A percentile compares a stretch with the other conserved stretches of the same genome.
These are phyloP conservation scores for Pythium brachiatum DNA, from an alignment of 352 stramenopile genomes.

Conservation along the genomic window DNA sequence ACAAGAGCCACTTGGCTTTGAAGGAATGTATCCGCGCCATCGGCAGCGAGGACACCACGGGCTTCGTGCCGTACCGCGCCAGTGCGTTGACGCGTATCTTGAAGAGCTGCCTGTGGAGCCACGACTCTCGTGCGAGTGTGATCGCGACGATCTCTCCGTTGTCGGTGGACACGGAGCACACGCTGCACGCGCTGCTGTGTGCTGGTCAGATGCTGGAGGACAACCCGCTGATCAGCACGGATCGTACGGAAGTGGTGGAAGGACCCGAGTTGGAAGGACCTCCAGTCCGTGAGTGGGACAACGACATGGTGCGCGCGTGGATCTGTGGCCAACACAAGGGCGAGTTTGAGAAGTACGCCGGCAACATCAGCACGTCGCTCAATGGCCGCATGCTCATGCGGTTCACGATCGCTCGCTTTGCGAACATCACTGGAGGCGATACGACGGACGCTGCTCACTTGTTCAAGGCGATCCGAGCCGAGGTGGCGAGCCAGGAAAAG, in stretches of 20 bases:
- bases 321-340: slow-evolving; percentile 45
- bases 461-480: slow-evolving; percentile 56
- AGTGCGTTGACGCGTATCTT: slow-evolving; percentile 76
- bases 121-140: slow-evolving; percentile 59
- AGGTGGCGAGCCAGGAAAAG: slow-evolving; percentile 54
- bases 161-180: slow-evolving; percentile 76
- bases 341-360: slow-evolving; percentile 47
- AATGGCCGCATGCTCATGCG: slow-evolving; percentile 60
- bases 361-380: slow-evolving; percentile 42
- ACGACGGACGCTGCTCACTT: slow-evolving; percentile 47
- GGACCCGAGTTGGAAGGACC: slow-evolving; percentile 33
- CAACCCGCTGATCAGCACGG: slow-evolving; percentile 42
- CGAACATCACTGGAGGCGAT: slow-evolving; percentile 68
- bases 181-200: slow-evolving; percentile 69
- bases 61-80: slow-evolving; percentile 64
- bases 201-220: slow-evolving; percentile 71
- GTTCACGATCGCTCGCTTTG: slow-evolving; percentile 60
- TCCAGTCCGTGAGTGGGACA: slow-evolving; percentile 63
- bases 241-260: slow-evolving; percentile 44
- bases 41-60: slow-evolving; percentile 46
- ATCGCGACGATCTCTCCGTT: slow-evolving; percentile 81
- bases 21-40: slow-evolving; percentile 83
- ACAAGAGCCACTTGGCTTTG: slow-evolving; percentile 76
- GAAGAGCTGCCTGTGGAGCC: slow-evolving; percentile 65
- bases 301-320: slow-evolving; percentile 51